These are phyloP conservation scores for Trichoderma afroharzianum DNA, from an alignment of 2,329 filamentous ascomycete genomes.

Conservation along the genomic window DNA sequence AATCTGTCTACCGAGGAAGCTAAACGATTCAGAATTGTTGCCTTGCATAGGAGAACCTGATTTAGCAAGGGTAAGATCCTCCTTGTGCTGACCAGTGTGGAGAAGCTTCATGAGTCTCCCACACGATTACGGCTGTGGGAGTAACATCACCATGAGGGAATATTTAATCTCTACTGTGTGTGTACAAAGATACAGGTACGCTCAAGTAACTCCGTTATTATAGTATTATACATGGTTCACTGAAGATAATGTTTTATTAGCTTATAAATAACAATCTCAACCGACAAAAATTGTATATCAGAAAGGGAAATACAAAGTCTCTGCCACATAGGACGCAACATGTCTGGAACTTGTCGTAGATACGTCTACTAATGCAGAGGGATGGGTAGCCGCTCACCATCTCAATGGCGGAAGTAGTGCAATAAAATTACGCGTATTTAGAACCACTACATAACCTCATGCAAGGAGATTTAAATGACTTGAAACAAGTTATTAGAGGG, in stretches of 20 bases:
- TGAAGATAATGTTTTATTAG: background rate
- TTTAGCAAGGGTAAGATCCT: background rate
- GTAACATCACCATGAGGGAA: background rate
- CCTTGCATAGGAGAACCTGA: background rate
- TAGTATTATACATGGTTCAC: accelerated
- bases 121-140: background rate
- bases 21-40: background rate
- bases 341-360: background rate
- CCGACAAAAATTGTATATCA: background rate
- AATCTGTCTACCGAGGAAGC: background rate
- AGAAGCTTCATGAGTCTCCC: background rate
- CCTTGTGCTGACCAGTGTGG: background rate
- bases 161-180: background rate
- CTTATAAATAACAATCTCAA: background rate
- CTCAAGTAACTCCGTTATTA: background rate
- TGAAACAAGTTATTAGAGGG: background rate
- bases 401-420: background rate
- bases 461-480: background rate
- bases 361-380: background rate
- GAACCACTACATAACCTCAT: background rate
- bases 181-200: accelerated
- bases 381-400: background rate
- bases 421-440: background rate
- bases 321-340: background rate
- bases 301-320: background rate